phyloP scores from a whole-genome alignment of 169 alveolate genomes.

The Plasmodium reichenowi region DNA sequence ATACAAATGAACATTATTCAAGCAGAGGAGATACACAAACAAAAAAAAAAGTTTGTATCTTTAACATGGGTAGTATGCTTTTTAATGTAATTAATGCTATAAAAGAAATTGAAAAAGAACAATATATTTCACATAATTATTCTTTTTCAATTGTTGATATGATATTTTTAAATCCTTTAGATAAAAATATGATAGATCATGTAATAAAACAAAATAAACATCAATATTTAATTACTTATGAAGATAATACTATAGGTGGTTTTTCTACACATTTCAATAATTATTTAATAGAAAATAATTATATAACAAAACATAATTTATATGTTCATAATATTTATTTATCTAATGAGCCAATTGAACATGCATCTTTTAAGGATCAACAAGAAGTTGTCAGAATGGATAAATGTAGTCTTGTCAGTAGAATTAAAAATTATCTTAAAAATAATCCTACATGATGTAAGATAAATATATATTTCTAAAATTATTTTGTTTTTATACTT shows the following conservation, averaged over 20 bases:
- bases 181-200: constrained; percentile 46
- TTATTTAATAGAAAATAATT: constrained; percentile 45
- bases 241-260: constrained; percentile 69
- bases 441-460: not conserved
- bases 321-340: constrained; percentile 54
- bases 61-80: constrained; percentile 72
- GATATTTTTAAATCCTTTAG: constrained; percentile 69
- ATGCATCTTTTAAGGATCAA: constrained; percentile 40
- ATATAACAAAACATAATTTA: constrained; percentile 27
- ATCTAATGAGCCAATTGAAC: constrained; percentile 45
- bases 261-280: constrained; percentile 68
- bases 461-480: not conserved
- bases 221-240: constrained; percentile 38
- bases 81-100: constrained; percentile 55
- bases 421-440: constrained; percentile 23
- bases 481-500: not conserved
- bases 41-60: constrained; percentile 26
- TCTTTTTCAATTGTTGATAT: constrained; percentile 64
- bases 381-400: constrained; percentile 33
- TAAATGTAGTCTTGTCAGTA: not conserved
- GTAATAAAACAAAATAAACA: constrained; percentile 35
- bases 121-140: not conserved
- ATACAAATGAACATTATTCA: not conserved
- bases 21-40: not conserved
- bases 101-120: constrained; percentile 45